Evolutionary conservation across 2,329 filamentous ascomycete species (phyloP).

Genomic region (Hymenoscyphus scutula): DNA sequence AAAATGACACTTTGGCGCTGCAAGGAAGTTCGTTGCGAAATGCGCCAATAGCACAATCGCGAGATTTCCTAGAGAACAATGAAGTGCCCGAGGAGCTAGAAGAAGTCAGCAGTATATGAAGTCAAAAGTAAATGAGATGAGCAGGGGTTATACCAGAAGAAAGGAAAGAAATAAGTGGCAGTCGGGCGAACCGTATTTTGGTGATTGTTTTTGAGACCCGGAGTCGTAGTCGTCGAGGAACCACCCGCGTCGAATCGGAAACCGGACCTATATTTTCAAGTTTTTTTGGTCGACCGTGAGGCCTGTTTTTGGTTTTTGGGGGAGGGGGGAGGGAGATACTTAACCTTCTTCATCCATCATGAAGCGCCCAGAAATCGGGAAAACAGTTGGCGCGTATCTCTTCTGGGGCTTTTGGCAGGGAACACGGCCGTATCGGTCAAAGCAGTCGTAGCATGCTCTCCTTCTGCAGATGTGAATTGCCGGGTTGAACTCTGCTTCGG

Average conservation of each 20-base stretch:
- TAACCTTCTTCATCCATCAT: too few species aligned
- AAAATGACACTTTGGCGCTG: neutral
- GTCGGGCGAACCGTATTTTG: conserved; percentile 1
- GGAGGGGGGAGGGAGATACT: neutral
- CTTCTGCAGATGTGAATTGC: too few species aligned
- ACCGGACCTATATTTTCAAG: neutral
- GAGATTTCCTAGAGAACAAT: too few species aligned
- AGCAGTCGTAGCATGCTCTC: too few species aligned
- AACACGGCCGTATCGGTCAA: too few species aligned
- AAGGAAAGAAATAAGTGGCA: conserved; percentile 1
- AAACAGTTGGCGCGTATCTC: too few species aligned
- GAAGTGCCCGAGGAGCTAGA: too few species aligned
- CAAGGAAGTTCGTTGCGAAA: too few species aligned
- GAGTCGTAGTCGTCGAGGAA: neutral
- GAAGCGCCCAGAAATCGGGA: too few species aligned
- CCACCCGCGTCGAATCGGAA: neutral
- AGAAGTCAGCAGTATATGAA: neutral
- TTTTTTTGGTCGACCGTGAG: neutral
- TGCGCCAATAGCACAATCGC: too few species aligned
- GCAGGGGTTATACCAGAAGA: neutral
- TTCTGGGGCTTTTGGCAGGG: too few species aligned
- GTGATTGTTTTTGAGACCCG: neutral
- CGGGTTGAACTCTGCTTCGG: too few species aligned
- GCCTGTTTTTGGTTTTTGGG: neutral
- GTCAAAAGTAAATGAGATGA: neutral